phyloP scores from a whole-genome alignment of 1,139 yeast genomes.

The Saccharomyces uvarum region DNA sequence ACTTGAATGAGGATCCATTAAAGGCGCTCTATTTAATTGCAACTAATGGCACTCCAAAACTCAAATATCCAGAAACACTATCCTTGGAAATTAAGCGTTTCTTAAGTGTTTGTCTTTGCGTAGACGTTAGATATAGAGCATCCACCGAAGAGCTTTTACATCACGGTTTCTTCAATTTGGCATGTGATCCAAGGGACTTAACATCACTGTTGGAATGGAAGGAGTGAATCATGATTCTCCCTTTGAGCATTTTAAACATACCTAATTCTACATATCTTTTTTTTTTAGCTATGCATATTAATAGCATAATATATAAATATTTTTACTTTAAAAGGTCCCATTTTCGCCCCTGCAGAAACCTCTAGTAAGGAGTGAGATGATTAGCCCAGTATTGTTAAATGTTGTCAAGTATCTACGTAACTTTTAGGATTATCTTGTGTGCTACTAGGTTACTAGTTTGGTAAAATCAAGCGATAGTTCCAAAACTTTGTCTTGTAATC shows the following conservation, averaged over 20 bases:
- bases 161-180: conserved; percentile 68
- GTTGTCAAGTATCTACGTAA: not conserved
- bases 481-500: conserved; percentile 25
- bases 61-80: conserved; percentile 76
- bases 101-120: conserved; percentile 86
- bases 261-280: not conserved
- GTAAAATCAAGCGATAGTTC: conserved; percentile 27
- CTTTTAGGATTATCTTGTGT: not conserved
- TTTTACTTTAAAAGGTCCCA: not conserved
- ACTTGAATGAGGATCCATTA: conserved; percentile 89
- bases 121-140: conserved; percentile 88
- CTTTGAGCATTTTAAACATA: not conserved
- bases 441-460: conserved; percentile 12
- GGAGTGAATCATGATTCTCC: conserved; percentile 15
- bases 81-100: conserved; percentile 78
- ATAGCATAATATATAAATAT: not conserved
- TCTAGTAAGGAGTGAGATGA: not conserved
- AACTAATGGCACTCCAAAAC: conserved; percentile 92
- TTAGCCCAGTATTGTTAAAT: not conserved
- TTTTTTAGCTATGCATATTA: not conserved
- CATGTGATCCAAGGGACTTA: conserved; percentile 62
- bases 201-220: conserved; percentile 70
- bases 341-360: not conserved
- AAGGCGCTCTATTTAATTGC: conserved; percentile 87
- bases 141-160: conserved; percentile 78